Evolutionary conservation across 192 early-diverging fungal genomes (phyloP), one percentile per base, ranked within the genome.

Genomic region (Haplosporangium gracile): DNA sequence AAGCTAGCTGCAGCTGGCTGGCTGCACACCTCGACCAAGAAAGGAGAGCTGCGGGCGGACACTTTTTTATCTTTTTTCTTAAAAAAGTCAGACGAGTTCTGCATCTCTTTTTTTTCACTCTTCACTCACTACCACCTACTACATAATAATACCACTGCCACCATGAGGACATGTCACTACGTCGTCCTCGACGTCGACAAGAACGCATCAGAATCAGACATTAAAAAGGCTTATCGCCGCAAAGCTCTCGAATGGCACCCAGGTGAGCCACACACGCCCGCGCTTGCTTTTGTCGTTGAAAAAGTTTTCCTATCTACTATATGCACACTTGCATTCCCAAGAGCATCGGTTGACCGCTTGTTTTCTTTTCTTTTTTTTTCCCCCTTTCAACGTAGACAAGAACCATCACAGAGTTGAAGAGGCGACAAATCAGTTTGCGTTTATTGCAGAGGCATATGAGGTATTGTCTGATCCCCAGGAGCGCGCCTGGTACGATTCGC

Each of bases 391-490:
- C 20, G 29, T 76, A 93, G 97, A 99, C 91, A 98, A 98, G 87
- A 98, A 99, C 91, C 87, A 88, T 36, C 90, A 96, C 80, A 90
- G 94, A 71, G 87, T 95, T 4, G 95, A 97, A 68, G 97, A 98
- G 83, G 94, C 97, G 8, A 99, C 97, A 10, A 89, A 93, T 57
- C 88, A 93, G 42, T 99, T 99, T 92, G 94, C 97, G 2, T 89
- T 95, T 73, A 95, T 99, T 70, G 96, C 96, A 78, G 92, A 97
- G 75, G 99, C 99, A 9, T 99, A 99, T 85, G 96, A 98, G 82
- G 95, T 97, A 2, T 89, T 99, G 45, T 96, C 93, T 51, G 97
- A 99, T 89, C 94, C 94, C 22, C 95, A 98, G 63, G 97, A 99
- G 89, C 95, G 97, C n/a, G 90, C 95, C 18, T 99, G 98, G 98